Base-by-base conservation (phyloP, 225 moss, liverwort and hornwort species). In the Sphagnum tenellum region DNA sequence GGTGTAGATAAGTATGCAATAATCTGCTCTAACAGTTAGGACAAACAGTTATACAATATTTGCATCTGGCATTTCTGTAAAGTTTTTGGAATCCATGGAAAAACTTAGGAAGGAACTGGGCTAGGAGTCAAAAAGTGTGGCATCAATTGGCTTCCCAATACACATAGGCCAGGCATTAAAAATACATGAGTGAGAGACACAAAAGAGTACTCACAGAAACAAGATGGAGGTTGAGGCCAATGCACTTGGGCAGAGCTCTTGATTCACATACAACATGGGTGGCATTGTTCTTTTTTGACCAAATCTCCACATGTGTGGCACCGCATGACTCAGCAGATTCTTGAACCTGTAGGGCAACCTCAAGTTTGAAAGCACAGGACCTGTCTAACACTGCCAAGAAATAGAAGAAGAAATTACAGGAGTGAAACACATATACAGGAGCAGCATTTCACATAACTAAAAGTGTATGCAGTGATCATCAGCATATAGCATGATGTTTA, bases 191-290 rank as follows among this genome's bases (percentile, higher is more conserved):
- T 8, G 48, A 51, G 49, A 12, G 64, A 49, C 14, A 49, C 5
- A 10, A 4, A 53, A 66, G 51, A 64, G 58, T 59, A 9, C 78
- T 84, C 80, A 84, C 84, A 59, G 86, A 86, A 49, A 86, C 86
- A 57, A 86, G 77, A 70, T 86, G 82, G 72, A 82, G 70, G 70
- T 80, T 82, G 60, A 82, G 77, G 61, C 82, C 82, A 69, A 86
- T 80, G 63, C 82, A 86, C 64, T 80, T 82, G 73, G 82, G 47
- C 71, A 80, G 77, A 60, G 79, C 75, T 8, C 71, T 80, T 47
- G 71, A 77, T 62, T 82, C 80, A 74, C 86, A 86, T 49, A 86
- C 80, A 73, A 82, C 82, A 76, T 86, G 86, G 68, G 86, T 86
- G 50, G 86, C 75, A 64, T 66, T 80, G 64, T 59, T 82, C 56